Base-by-base conservation (phyloP, 1,284 basidiomycete genomes). In the Cystobasidiaceae sp. region DNA sequence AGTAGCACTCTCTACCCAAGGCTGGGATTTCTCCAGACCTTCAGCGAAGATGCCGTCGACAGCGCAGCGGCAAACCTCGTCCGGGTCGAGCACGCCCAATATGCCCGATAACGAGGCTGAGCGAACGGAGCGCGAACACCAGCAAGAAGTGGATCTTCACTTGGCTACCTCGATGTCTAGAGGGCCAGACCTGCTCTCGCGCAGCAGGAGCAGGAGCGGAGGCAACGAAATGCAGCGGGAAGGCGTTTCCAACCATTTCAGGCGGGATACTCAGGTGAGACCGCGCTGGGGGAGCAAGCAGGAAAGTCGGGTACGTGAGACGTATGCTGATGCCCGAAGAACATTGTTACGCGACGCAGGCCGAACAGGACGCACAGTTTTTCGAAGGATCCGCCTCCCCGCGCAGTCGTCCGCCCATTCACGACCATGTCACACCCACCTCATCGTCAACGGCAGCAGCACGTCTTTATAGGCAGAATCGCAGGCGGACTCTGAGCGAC, bases 381-480 rank as follows among this genome's bases (percentile, higher is more conserved):
- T 64, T 64, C 52, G 61, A 64, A 44, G 61, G 41, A 15, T 64
- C 61, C 30, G 61, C 61, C 5, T 64, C 61, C 13, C 61, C 61
- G 11, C 39, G 52, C 8, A 44, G 50, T 28, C 46, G 41, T 19
- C 21, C 51, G 33, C 33, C 56, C 13, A 48, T 46, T 37, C 27
- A 46, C 19, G 43, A 55, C 19, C 61, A 64, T 41, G 30, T 37
- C 28, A 55, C 45, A 27, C 61, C 61, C 13, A 37, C 51, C 23
- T 55, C 61, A n/a, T 41, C 50, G 9, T 48, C 46, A 19, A 52
- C 56, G 32, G 49, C 65, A 49, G 56, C 65, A 15, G 65, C 65
- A 33, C 56, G 67, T 23, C 63, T 72, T 39, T 74, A 72, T 57
- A 67, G 69, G 4, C 72, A 72, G 41, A 69, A 72, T 33, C 32